Conservation (phyloP, 2,329 filamentous ascomycete species). For the Colletotrichum orbiculare region DNA sequence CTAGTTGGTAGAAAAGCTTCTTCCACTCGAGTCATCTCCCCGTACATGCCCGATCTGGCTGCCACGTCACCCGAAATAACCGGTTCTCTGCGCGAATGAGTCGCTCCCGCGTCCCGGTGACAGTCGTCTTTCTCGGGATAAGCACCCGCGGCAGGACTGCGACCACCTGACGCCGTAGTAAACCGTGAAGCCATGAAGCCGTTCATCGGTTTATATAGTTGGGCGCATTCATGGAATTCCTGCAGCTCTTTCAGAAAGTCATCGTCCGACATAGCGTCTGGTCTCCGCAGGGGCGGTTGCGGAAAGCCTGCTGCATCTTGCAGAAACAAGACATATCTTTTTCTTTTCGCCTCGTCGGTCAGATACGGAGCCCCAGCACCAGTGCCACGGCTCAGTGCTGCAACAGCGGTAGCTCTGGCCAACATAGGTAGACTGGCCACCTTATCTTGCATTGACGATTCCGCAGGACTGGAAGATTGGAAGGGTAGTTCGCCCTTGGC, state of each 20-base stretch:
- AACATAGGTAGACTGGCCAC: constrained; percentile 71
- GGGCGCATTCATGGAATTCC: constrained; percentile 75
- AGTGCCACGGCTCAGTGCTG: constrained; percentile 73
- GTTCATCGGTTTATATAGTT: constrained; percentile 90
- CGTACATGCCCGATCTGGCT: constrained; percentile 92
- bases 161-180: constrained; percentile 72
- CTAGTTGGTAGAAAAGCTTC: constrained; percentile 82
- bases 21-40: constrained; percentile 80
- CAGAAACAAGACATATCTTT: constrained; percentile 85
- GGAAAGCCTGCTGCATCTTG: constrained; percentile 77
- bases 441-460: constrained; percentile 69
- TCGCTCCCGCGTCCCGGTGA: background rate
- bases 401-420: constrained; percentile 74
- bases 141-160: constrained; percentile 40
- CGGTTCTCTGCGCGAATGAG: constrained; percentile 59
- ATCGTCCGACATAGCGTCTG: constrained; percentile 61
- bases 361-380: constrained; percentile 82
- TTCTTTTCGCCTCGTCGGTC: constrained; percentile 81
- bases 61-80: constrained; percentile 86
- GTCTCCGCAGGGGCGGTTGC: constrained; percentile 60
- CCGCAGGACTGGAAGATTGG: constrained; percentile 71
- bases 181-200: constrained; percentile 95
- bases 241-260: constrained; percentile 84
- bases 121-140: constrained; percentile 34
- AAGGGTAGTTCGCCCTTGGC: constrained; percentile 80